Conservation (phyloP, 1,284 basidiomycete species). For the Sporisorium exsertum region DNA sequence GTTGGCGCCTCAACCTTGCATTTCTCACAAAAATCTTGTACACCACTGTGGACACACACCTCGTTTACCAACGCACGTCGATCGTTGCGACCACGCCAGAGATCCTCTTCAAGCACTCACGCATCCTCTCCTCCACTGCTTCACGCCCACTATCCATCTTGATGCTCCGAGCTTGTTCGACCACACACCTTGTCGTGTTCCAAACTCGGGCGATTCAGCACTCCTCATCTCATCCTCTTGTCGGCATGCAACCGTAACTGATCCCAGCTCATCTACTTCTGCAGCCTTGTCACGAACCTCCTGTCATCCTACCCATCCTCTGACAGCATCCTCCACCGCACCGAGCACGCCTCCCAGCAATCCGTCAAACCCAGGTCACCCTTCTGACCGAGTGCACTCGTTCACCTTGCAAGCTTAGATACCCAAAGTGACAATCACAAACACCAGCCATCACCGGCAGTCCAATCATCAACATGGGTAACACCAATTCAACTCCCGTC, state of each 20-base stretch:
- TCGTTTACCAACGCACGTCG: conserved; percentile 3
- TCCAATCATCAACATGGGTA: conserved; percentile 24
- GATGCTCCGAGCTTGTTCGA: not conserved
- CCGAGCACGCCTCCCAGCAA: not conserved
- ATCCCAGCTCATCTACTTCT: not conserved
- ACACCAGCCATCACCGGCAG: too few relatives aligned
- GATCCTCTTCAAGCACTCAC: not conserved
- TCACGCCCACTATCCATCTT: not conserved
- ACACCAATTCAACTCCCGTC: conserved; percentile 37
- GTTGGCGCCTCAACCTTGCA: not conserved
- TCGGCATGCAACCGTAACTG: conserved; percentile 19
- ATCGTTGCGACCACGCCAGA: not conserved
- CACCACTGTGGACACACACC: not conserved
- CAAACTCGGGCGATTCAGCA: not conserved
- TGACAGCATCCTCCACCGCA: not conserved
- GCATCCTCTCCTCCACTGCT: not conserved
- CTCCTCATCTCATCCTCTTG: not conserved
- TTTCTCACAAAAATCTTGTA: not conserved
- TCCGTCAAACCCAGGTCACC: not conserved
- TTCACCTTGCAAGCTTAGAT: not conserved
- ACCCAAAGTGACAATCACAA: not conserved
- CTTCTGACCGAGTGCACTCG: not conserved
- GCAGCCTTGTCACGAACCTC: not conserved
- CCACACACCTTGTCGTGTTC: not conserved
- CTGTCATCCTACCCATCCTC: not conserved